Conservation (phyloP, 1,139 yeast species). For the Yamadazyma diospyri region DNA sequence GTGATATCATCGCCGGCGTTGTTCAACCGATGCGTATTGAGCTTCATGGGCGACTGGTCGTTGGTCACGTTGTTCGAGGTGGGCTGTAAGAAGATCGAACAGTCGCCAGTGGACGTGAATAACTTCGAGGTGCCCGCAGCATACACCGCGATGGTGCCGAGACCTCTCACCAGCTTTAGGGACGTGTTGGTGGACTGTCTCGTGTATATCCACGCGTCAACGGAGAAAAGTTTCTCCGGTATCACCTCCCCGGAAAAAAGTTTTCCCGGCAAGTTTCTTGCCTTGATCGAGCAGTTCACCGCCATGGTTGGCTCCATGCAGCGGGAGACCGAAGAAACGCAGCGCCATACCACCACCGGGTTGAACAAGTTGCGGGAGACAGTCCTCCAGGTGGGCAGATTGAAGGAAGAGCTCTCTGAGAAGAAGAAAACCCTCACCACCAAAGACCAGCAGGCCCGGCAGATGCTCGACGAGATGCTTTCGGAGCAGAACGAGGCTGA, state of each 20-base stretch:
- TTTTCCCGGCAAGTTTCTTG: slow-evolving; percentile 47
- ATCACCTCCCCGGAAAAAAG: neutral
- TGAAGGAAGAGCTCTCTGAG: slow-evolving; percentile 51
- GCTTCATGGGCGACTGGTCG: slow-evolving; percentile 91
- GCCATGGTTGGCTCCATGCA: slow-evolving; percentile 42
- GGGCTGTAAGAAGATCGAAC: slow-evolving; percentile 37
- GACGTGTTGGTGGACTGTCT: slow-evolving; percentile 48
- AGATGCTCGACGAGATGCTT: slow-evolving; percentile 74
- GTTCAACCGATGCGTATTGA: slow-evolving; percentile 83
- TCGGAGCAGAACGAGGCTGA: slow-evolving; percentile 91
- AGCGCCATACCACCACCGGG: slow-evolving; percentile 72
- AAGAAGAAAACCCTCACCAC: slow-evolving; percentile 48
- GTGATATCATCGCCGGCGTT: slow-evolving; percentile 83
- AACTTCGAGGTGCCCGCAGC: slow-evolving; percentile 30
- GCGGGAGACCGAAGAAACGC: slow-evolving; percentile 56
- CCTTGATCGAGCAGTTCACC: slow-evolving; percentile 48
- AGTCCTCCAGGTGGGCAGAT: slow-evolving; percentile 63
- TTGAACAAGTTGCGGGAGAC: slow-evolving; percentile 75
- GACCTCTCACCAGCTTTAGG: slow-evolving; percentile 24
- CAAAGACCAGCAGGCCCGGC: slow-evolving; percentile 69
- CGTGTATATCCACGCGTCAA: slow-evolving; percentile 41
- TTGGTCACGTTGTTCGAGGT: slow-evolving; percentile 47
- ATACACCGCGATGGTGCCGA: slow-evolving; percentile 13
- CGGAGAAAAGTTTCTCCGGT: neutral
- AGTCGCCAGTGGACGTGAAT: slow-evolving; percentile 52